Percentiles rank a stretch among this genome's conserved stretches.
Evolutionary conservation across 2,329 filamentous ascomycete genomes (phyloP).

Genomic region (Neofusicoccum parvum): DNA sequence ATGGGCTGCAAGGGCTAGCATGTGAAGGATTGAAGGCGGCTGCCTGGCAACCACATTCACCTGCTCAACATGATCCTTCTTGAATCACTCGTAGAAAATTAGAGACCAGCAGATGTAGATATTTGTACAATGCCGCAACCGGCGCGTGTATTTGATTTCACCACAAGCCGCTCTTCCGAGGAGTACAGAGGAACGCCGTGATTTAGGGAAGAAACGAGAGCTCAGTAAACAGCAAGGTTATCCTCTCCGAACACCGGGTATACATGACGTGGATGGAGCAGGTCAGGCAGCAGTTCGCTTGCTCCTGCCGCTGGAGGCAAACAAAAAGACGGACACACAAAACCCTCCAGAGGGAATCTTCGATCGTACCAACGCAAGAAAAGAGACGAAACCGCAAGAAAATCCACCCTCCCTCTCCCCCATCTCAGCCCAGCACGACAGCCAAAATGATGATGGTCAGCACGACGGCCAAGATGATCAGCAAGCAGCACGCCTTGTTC

Average conservation of each 20-base stretch:
- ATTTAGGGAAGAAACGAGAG: too few species aligned
- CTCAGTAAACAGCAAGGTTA: neutral
- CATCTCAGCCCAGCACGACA: constrained; percentile 69
- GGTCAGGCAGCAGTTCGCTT: neutral
- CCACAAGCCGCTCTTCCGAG: too few species aligned
- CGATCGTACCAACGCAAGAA: too few species aligned
- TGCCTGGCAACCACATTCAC: too few species aligned
- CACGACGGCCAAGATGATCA: constrained; percentile 86
- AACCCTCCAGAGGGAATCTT: neutral
- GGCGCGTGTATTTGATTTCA: too few species aligned
- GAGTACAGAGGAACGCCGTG: too few species aligned
- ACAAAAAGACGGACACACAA: neutral
- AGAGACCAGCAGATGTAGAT: too few species aligned
- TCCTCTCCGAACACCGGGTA: constrained; percentile 7
- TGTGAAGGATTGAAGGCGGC: too few species aligned
- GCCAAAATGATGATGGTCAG: constrained; percentile 87
- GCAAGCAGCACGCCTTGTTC: constrained; percentile 89
- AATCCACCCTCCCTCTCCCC: neutral
- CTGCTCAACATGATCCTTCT: too few species aligned
- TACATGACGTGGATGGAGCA: neutral
- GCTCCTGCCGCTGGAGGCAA: neutral
- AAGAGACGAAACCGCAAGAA: neutral
- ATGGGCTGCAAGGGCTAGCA: too few species aligned
- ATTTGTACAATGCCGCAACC: too few species aligned
- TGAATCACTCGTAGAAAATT: too few species aligned